Conservation (phyloP, 345 rosid genomes). For the Aquilaria sinensis region DNA sequence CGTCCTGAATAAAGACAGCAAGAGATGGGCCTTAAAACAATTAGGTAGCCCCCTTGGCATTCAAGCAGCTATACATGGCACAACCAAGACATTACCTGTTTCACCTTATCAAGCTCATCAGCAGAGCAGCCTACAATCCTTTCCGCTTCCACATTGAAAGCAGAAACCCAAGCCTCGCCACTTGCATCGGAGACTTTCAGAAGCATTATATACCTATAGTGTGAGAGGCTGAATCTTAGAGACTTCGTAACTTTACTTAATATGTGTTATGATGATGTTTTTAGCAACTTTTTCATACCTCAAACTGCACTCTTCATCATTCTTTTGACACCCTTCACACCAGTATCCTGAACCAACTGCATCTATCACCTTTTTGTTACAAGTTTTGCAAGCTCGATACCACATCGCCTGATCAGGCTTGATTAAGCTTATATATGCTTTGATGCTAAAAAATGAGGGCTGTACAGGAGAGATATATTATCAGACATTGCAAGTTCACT, state of each 20-base stretch:
- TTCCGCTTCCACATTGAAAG: slow-evolving; percentile 83
- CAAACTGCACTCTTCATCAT: slow-evolving; percentile 61
- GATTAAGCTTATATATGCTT: slow-evolving; percentile 69
- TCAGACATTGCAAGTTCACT: background rate
- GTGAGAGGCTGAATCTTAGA: background rate
- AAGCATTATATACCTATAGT: slow-evolving; percentile 66
- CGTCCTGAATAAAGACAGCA: slow-evolving; percentile 30
- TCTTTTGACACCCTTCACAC: slow-evolving; percentile 98
- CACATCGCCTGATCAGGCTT: slow-evolving; percentile 91
- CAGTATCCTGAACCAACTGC: slow-evolving; percentile 83
- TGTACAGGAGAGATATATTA: slow-evolving; percentile 20
- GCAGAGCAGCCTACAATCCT: slow-evolving; percentile 71
- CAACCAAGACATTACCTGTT: slow-evolving; percentile 33
- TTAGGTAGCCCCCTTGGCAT: background rate
- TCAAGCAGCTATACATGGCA: background rate
- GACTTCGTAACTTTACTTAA: no score
- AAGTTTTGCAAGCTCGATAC: slow-evolving; percentile 92
- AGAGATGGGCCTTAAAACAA: no score
- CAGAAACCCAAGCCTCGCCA: slow-evolving; percentile 75
- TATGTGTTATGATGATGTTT: background rate
- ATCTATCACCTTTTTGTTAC: slow-evolving; percentile 92
- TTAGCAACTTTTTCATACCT: slow-evolving; percentile 33
- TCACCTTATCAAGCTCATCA: slow-evolving; percentile 70
- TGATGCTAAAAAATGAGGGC: slow-evolving; percentile 68
- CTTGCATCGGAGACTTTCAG: slow-evolving; percentile 63